These are phyloP conservation scores for Flaveria bidentis DNA, from an alignment of 129 eudicot species.

Conservation along the genomic window DNA sequence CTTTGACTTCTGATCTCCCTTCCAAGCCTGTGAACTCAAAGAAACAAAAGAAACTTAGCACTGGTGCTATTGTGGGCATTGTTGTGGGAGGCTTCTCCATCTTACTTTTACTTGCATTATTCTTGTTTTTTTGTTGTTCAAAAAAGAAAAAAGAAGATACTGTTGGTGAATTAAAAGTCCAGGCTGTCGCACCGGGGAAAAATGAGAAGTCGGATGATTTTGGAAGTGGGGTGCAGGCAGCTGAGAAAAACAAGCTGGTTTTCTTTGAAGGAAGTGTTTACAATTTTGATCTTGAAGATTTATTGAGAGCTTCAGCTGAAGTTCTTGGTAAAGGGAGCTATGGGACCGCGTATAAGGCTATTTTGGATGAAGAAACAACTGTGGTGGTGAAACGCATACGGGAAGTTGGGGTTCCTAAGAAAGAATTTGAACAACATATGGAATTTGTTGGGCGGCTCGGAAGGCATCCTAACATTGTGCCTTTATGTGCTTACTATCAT, in stretches of 20 bases:
- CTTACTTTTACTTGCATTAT: constrained; percentile 36
- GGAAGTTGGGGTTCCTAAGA: constrained; percentile 64
- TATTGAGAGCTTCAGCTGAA: constrained; percentile 91
- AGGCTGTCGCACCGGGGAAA: constrained; percentile 49
- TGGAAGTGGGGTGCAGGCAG: constrained; percentile 87
- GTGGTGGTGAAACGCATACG: constrained; percentile 85
- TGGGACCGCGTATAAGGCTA: constrained; percentile 85
- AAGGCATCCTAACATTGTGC: constrained; percentile 68
- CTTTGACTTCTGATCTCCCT: constrained; percentile 32
- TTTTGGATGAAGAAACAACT: constrained; percentile 70
- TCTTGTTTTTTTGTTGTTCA: constrained; percentile 43
- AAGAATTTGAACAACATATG: constrained; percentile 88
- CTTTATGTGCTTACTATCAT: constrained; percentile 71
- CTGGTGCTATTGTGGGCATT: constrained; percentile 54
- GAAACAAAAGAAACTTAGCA: constrained; percentile 42
- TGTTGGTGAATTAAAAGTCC: constrained; percentile 42
- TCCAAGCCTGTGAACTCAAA: constrained; percentile 22
- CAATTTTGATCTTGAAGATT: constrained; percentile 85
- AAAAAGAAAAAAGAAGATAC: constrained; percentile 45
- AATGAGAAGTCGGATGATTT: constrained; percentile 69
- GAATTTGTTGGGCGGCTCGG: constrained; percentile 63
- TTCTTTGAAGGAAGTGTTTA: constrained; percentile 66
- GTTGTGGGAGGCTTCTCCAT: constrained; percentile 46
- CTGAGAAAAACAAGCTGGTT: constrained; percentile 80
- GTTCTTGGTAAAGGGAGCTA: constrained; percentile 92